Percentiles rank a stretch among this genome's conserved stretches.
phyloP scores from a whole-genome alignment of 1,139 yeast species.

The Fermentozyma sake region DNA sequence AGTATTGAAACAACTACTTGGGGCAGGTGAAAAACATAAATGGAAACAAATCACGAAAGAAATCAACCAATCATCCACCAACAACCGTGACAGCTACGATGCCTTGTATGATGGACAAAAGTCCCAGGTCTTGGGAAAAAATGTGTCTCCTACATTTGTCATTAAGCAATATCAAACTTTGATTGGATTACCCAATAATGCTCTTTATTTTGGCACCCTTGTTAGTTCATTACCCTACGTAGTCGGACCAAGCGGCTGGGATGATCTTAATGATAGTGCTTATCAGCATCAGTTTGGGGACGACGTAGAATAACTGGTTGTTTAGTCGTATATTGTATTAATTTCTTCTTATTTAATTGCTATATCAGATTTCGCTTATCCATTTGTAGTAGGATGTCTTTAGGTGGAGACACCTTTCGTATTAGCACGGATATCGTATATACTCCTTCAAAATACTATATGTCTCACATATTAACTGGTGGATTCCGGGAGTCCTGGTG shows the following conservation, averaged over 20 bases:
- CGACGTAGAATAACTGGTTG: constrained; percentile 9
- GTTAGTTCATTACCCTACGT: constrained; percentile 43
- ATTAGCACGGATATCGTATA: too few species aligned
- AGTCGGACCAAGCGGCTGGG: constrained; percentile 38
- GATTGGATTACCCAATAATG: constrained; percentile 39
- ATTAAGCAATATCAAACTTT: constrained; percentile 40
- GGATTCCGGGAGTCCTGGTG: too few species aligned
- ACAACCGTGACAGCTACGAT: constrained; percentile 6
- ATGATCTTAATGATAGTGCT: constrained; percentile 19
- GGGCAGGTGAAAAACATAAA: constrained; percentile 42
- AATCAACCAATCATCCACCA: constrained; percentile 26
- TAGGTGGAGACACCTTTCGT: too few species aligned
- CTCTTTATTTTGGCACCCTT: constrained; percentile 34
- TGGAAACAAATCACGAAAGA: constrained; percentile 47
- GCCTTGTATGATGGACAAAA: constrained; percentile 8
- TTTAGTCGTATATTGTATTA: constrained; percentile 3
- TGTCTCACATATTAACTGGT: too few species aligned
- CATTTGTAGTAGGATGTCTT: too few species aligned
- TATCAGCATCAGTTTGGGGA: constrained; percentile 15
- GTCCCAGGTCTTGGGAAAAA: constrained; percentile 19
- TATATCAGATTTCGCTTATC: too few species aligned
- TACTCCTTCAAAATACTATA: too few species aligned
- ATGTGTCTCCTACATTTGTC: constrained; percentile 43
- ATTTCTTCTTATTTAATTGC: constrained; percentile 1
- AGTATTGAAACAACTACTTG: constrained; percentile 34